Base-by-base conservation (phyloP, 1,284 basidiomycete genomes). In the Singerocomus rubriflavus region DNA sequence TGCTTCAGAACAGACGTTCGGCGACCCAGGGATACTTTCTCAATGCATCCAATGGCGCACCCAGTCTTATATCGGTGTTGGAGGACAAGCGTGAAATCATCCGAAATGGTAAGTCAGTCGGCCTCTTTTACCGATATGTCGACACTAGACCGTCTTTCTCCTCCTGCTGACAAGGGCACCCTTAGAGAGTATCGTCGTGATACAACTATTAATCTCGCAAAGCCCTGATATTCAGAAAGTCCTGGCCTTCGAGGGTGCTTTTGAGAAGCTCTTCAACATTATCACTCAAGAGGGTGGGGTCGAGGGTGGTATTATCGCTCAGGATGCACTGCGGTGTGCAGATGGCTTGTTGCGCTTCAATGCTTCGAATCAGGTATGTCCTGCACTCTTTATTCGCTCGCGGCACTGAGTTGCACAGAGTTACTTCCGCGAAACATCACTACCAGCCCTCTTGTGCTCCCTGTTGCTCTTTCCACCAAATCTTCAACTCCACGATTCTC, bases 161-260 rank as follows among this genome's bases (percentile, higher is more conserved):
- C 38, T 21, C 27, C 14, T 51, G 14, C 53, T 68, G 46, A 65
- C 35, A 43, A 51, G 46, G 58, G 59, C 53, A 56, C 38, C 56
- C 59, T 47, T 70, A 90, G 90, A 93, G 78, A 85, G 84, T 6
- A 82, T 98, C 32, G 78, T 87, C 12, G 82, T 96, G 66, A 77
- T 96, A 31, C 91, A 96, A 50, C 77, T 84, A 5, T 76, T 99
- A 35, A 84, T 91, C 37, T 82, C 84, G 1, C 88, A 93, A 58
- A 98, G 91, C 62, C 83, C 92, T 31, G 94, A 98, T 66, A 91
- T 99, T 44, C 96, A 98, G 67, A 99, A 98, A 72, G 86, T 98
- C 21, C 83, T 98, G 37, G 94, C 95, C 0, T 99, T 99, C 64
- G 94, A 96, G 60, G 95, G 97, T 29, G 91, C 91, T 0, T 98